phyloP scores from a whole-genome alignment of 352 stramenopile species.

The Pythium rishiriense region DNA sequence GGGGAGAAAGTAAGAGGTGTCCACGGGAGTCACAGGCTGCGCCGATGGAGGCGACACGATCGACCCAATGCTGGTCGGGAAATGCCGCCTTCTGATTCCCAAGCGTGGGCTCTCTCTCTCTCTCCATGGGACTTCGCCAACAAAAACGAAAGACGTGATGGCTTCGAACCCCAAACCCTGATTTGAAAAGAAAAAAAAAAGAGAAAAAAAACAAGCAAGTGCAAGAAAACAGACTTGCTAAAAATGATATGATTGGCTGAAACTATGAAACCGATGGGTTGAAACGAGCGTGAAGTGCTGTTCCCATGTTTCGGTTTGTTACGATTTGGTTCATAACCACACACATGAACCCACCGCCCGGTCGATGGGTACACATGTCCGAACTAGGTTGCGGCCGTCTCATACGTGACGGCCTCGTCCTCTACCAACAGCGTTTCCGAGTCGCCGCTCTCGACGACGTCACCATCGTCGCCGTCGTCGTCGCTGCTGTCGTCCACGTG shows the following conservation, averaged over 20 bases:
- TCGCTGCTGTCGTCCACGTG: slow-evolving; percentile 17
- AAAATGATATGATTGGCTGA: slow-evolving; percentile 2
- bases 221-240: neutral
- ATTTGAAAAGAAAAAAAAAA: slow-evolving; percentile 1
- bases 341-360: slow-evolving; percentile 1
- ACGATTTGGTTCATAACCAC: slow-evolving; percentile 8
- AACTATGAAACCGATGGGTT: neutral
- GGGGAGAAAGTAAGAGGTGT: too few relatives aligned
- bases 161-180: slow-evolving; percentile 4
- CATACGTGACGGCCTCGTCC: slow-evolving; percentile 17
- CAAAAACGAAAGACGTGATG: slow-evolving; percentile 2
- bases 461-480: slow-evolving; percentile 14
- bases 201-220: neutral
- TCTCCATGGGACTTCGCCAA: slow-evolving; percentile 17
- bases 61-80: too few relatives aligned
- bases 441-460: slow-evolving; percentile 1
- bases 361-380: slow-evolving; percentile 1
- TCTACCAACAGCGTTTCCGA: slow-evolving; percentile 17
- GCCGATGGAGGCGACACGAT: too few relatives aligned
- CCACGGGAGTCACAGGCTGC: too few relatives aligned
- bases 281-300: too few relatives aligned
- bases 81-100: slow-evolving; percentile 20
- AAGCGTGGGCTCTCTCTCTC: slow-evolving; percentile 9
- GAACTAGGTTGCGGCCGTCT: neutral
- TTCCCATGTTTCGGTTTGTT: too few relatives aligned